These are phyloP conservation scores for Cytospora leucostoma DNA, from an alignment of 2,329 filamentous ascomycete genomes.

Conservation along the genomic window DNA sequence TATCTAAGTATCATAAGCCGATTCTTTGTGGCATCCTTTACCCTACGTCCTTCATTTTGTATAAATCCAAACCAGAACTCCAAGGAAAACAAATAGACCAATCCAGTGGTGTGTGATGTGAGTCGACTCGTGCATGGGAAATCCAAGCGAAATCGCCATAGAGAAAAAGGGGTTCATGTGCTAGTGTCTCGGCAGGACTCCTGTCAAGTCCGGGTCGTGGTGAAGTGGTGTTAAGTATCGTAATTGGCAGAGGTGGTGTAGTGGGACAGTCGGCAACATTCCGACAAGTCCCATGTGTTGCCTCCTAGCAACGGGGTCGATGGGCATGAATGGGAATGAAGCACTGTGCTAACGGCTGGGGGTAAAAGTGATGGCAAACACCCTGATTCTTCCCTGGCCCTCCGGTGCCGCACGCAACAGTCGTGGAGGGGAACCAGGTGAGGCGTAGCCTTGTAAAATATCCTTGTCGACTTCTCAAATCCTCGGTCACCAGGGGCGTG, in stretches of 20 bases:
- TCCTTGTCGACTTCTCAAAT: constrained; percentile 7
- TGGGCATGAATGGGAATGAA: not conserved
- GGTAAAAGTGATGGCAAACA: constrained; percentile 1
- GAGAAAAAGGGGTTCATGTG: not conserved
- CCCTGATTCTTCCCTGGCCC: constrained; percentile 6
- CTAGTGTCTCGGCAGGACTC: not conserved
- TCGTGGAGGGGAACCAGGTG: not conserved
- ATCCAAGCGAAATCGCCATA: not conserved
- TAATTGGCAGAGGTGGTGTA: not conserved
- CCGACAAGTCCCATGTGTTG: not conserved
- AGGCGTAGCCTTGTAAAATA: not conserved
- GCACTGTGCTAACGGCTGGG: not conserved
- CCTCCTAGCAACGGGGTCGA: not conserved
- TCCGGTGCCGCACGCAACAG: constrained; percentile 16
- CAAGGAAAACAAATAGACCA: not conserved
- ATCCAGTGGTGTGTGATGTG: not conserved
- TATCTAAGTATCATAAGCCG: not conserved
- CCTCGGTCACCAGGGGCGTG: constrained; percentile 10
- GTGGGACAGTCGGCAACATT: not conserved
- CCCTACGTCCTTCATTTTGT: not conserved
- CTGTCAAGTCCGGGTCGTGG: not conserved
- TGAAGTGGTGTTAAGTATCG: not conserved
- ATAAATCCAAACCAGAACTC: not conserved
- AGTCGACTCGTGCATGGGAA: not conserved
- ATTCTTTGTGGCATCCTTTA: not conserved